These are phyloP conservation scores for Dioscorea alata DNA, from an alignment of 106 monocot species.

Conservation along the genomic window DNA sequence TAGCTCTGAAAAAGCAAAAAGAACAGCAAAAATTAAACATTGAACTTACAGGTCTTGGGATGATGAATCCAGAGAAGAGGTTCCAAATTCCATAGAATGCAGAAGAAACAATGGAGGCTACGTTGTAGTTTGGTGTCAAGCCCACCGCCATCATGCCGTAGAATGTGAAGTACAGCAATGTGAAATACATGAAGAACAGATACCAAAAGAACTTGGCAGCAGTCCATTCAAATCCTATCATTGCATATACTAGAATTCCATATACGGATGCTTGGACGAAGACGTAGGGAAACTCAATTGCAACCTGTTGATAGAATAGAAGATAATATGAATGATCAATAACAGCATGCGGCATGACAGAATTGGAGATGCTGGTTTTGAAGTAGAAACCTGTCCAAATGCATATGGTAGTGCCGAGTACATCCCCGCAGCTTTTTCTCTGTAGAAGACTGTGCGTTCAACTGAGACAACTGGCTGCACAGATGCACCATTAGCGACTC, in stretches of 20 bases:
- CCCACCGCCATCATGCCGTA: conserved; percentile 23
- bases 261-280: conserved; percentile 2
- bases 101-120: conserved; percentile 11
- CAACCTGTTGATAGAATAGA: conserved; percentile 1
- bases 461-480: conserved; percentile 7
- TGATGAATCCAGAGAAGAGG: conserved; percentile 14
- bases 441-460: conserved; percentile 12
- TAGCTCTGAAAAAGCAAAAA: not conserved
- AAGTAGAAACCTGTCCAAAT: conserved; percentile 1
- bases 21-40: too few species aligned
- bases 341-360: not conserved
- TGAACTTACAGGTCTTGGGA: conserved; percentile 11
- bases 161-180: conserved; percentile 18
- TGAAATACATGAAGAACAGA: conserved; percentile 21
- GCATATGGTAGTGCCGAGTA: conserved; percentile 14
- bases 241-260: conserved; percentile 10
- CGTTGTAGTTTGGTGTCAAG: conserved; percentile 14
- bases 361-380: not conserved
- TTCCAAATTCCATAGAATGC: conserved; percentile 10
- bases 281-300: conserved; percentile 8
- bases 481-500: not conserved
- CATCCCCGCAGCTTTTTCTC: conserved; percentile 11
- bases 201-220: conserved; percentile 21
- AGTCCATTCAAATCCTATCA: conserved; percentile 14
- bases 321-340: not conserved